Evolutionary conservation across 768 basidiomycete species (phyloP).

Genomic region (Inosperma sp.): DNA sequence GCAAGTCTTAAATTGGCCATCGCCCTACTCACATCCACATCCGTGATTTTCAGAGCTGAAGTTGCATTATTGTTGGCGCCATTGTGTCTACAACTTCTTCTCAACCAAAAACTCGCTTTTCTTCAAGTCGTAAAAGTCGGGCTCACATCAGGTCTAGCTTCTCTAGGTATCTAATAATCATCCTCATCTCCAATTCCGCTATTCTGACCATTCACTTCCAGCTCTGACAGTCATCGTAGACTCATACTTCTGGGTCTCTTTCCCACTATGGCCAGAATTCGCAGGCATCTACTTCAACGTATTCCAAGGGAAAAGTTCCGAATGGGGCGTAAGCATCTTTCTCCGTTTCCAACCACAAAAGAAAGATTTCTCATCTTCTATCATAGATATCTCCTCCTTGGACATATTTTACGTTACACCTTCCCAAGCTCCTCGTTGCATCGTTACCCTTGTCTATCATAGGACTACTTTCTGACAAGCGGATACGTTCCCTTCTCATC

Average conservation of each 20-base stretch:
- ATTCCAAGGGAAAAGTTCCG: constrained; percentile 73
- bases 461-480: constrained; percentile 44
- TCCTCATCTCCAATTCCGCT: background rate
- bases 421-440: constrained; percentile 75
- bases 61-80: constrained; percentile 62
- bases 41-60: constrained; percentile 78
- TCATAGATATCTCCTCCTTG: constrained; percentile 58
- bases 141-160: constrained; percentile 41
- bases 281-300: constrained; percentile 81
- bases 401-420: constrained; percentile 58
- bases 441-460: constrained; percentile 57
- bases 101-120: constrained; percentile 40
- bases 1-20: constrained; percentile 41
- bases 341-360: background rate
- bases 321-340: constrained; percentile 82
- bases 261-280: constrained; percentile 83
- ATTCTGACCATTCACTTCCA: constrained; percentile 24
- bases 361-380: constrained; percentile 5
- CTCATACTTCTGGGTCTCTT: constrained; percentile 78
- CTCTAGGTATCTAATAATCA: constrained; percentile 42
- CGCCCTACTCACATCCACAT: constrained; percentile 57
- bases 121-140: constrained; percentile 45
- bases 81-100: constrained; percentile 51
- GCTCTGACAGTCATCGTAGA: constrained; percentile 66
- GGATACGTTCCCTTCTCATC: constrained; percentile 46